Evolutionary conservation across 2,329 filamentous ascomycete species (phyloP).

Genomic region (Balansia obtecta): DNA sequence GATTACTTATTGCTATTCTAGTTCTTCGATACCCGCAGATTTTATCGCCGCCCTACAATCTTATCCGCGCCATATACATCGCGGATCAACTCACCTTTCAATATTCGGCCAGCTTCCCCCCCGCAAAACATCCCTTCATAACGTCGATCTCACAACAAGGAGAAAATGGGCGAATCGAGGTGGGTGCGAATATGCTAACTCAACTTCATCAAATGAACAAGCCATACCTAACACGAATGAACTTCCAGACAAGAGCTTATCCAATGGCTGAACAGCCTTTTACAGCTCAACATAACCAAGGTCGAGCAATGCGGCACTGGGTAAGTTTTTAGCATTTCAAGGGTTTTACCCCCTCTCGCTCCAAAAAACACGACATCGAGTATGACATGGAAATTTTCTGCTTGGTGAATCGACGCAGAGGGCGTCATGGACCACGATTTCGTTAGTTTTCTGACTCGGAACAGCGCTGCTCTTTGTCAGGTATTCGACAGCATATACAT

Average conservation of each 20-base stretch:
- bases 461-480: conserved; percentile 87
- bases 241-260: conserved; percentile 78
- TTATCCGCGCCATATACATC: background rate
- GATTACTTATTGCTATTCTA: background rate
- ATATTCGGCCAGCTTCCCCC: background rate
- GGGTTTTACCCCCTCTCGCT: conserved; percentile 10
- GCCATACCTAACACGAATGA: conserved; percentile 10
- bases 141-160: conserved; percentile 9
- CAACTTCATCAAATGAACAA: background rate
- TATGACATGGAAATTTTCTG: too few species aligned
- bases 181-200: conserved; percentile 14
- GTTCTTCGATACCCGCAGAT: conserved; percentile 4
- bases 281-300: conserved; percentile 96
- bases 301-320: conserved; percentile 98
- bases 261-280: conserved; percentile 91
- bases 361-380: background rate
- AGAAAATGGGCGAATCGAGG: conserved; percentile 37
- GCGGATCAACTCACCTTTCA: background rate
- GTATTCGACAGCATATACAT: conserved; percentile 96
- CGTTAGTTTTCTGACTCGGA: background rate
- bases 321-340: conserved; percentile 34
- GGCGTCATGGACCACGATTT: background rate
- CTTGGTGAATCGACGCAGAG: background rate
- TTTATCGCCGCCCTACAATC: background rate
- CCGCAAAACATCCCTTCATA: background rate